phyloP scores from a whole-genome alignment of 2,329 filamentous ascomycete species.

The Ophiostoma sp. region DNA sequence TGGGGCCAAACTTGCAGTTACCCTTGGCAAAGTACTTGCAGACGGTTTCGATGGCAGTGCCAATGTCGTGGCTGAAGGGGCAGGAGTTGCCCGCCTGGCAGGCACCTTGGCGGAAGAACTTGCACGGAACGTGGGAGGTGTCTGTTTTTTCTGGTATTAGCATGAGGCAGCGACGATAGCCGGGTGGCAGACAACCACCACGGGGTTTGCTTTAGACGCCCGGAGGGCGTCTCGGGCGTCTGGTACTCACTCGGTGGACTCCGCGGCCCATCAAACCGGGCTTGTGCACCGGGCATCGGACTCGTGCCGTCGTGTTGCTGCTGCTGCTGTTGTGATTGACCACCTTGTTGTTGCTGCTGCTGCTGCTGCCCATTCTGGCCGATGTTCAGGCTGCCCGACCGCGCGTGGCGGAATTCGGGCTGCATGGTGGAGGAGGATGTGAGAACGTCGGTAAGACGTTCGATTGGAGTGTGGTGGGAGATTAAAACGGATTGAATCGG shows the following conservation, averaged over 20 bases:
- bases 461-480: background rate
- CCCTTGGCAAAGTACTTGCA: conserved; percentile 99
- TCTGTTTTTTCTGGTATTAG: conserved; percentile 52
- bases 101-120: conserved; percentile 95
- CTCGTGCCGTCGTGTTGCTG: conserved; percentile 24
- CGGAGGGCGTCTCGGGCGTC: background rate
- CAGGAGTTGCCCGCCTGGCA: conserved; percentile 96
- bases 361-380: conserved; percentile 11
- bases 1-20: conserved; percentile 98
- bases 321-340: background rate
- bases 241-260: conserved; percentile 60
- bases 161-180: background rate
- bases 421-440: background rate
- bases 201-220: background rate
- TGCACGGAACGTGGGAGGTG: conserved; percentile 96
- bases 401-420: conserved; percentile 23
- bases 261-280: conserved; percentile 59
- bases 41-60: conserved; percentile 78
- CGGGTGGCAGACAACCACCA: too few relatives aligned
- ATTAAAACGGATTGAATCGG: background rate
- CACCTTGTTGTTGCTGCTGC: background rate
- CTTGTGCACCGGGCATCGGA: conserved; percentile 11
- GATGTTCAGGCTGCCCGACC: conserved; percentile 23
- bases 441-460: background rate
- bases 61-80: conserved; percentile 92